Conservation (phyloP, 2,329 filamentous ascomycete genomes). For the Pseudogymnoascus sp. region DNA sequence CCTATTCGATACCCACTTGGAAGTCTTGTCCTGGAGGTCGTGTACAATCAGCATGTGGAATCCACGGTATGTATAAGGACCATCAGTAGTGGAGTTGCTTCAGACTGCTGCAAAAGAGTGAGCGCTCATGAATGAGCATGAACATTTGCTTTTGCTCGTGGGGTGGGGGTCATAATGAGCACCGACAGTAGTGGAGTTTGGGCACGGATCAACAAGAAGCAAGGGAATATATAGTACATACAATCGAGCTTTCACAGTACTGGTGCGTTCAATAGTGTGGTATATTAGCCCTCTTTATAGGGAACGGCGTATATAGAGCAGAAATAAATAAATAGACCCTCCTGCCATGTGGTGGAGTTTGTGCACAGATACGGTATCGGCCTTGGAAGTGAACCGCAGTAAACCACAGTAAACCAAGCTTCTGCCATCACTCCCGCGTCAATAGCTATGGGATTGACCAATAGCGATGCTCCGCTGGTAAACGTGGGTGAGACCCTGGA, state of each 20-base stretch:
- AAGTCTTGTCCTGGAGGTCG: constrained; percentile 12
- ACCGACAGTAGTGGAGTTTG: neutral
- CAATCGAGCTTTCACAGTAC: neutral
- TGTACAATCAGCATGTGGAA: constrained; percentile 17
- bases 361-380: neutral
- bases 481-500: constrained; percentile 3
- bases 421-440: constrained; percentile 8
- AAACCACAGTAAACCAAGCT: neutral
- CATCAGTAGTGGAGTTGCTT: neutral
- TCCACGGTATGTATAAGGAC: neutral
- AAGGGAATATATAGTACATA: neutral
- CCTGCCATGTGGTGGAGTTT: neutral
- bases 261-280: neutral
- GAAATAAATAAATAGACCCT: neutral
- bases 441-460: neutral
- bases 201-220: neutral
- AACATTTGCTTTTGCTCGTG: neutral
- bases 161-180: constrained; percentile 4
- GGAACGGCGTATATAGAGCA: neutral
- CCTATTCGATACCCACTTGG: constrained; percentile 6
- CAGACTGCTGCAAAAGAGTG: neutral
- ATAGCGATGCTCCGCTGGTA: neutral
- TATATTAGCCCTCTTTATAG: neutral
- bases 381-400: neutral
- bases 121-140: neutral